phyloP scores from a whole-genome alignment of 2,329 filamentous ascomycete species.

The Penicillium sp. region DNA sequence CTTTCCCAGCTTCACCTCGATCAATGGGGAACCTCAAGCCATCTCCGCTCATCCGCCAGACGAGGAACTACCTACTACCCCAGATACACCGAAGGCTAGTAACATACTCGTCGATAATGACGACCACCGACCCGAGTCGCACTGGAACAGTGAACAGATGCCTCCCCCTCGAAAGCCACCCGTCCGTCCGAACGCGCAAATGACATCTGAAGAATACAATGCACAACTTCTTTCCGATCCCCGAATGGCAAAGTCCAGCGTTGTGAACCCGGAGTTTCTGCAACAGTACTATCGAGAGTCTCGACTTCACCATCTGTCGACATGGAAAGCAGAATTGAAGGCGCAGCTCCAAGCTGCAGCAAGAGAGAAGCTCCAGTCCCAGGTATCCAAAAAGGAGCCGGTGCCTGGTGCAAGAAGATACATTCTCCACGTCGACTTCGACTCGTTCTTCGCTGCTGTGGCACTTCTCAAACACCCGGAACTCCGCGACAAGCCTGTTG shows the following conservation, averaged over 20 bases:
- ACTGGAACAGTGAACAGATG: background rate
- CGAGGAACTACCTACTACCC: background rate
- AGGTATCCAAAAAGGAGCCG: conserved; percentile 52
- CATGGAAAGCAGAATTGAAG: conserved; percentile 95
- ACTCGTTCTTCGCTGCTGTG: conserved; percentile 96
- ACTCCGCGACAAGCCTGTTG: conserved; percentile 73
- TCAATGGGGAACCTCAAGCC: conserved; percentile 14
- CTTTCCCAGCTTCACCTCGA: conserved; percentile 34
- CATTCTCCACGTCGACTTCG: conserved; percentile 94
- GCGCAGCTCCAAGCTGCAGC: conserved; percentile 80
- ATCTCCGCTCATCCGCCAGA: background rate
- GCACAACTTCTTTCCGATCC: conserved; percentile 80
- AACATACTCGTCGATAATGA: background rate
- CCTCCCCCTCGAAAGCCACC: conserved; percentile 20
- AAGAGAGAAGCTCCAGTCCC: conserved; percentile 60
- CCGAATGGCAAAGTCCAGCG: conserved; percentile 80
- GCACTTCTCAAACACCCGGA: conserved; percentile 78
- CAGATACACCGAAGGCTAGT: background rate
- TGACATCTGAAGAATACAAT: conserved; percentile 94
- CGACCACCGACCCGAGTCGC: background rate
- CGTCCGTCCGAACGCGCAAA: conserved; percentile 38
- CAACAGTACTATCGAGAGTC: conserved; percentile 96
- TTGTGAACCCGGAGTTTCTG: conserved; percentile 88
- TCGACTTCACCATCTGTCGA: conserved; percentile 88
- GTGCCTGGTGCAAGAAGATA: conserved; percentile 70